These are phyloP conservation scores for Geranomyces variabilis DNA, from an alignment of 192 early-diverging fungal species.

Conservation along the genomic window DNA sequence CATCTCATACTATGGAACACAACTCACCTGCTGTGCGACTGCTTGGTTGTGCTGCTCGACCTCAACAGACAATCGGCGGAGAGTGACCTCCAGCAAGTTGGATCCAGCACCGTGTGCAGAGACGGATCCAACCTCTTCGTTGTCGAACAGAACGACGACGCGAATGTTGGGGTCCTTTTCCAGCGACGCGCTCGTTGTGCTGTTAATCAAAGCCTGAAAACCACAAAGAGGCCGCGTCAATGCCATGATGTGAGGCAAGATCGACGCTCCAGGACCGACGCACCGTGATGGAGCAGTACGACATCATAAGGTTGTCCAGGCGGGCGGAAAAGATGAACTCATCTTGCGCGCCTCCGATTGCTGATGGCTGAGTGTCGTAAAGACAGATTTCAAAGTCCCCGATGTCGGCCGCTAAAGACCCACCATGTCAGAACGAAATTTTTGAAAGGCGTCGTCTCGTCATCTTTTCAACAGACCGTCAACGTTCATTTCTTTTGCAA, in stretches of 20 bases:
- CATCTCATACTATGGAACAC: not conserved
- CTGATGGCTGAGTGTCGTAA: constrained; percentile 90
- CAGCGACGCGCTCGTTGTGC: constrained; percentile 46
- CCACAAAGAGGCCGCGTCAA: constrained; percentile 25
- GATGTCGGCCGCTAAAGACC: constrained; percentile 66
- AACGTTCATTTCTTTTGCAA: constrained; percentile 76
- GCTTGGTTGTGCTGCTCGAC: constrained; percentile 21
- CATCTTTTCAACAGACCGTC: constrained; percentile 57
- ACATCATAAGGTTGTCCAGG: constrained; percentile 96
- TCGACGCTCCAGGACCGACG: constrained; percentile 36
- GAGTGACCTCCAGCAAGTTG: constrained; percentile 64
- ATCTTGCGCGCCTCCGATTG: constrained; percentile 86
- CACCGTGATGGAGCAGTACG: constrained; percentile 78
- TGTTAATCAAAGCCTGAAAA: constrained; percentile 60
- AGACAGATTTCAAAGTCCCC: constrained; percentile 97
- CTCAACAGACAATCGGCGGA: constrained; percentile 42
- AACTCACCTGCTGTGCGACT: constrained; percentile 15
- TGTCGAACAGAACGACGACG: constrained; percentile 92
- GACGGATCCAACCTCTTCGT: constrained; percentile 94
- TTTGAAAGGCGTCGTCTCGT: no score
- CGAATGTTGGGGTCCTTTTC: constrained; percentile 75
- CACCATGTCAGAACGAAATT: not conserved
- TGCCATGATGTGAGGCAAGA: constrained; percentile 30
- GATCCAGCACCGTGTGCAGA: constrained; percentile 96
- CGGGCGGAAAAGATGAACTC: constrained; percentile 95